phyloP scores from a whole-genome alignment of 768 basidiomycete genomes.

The Gymnopilus dilepis region DNA sequence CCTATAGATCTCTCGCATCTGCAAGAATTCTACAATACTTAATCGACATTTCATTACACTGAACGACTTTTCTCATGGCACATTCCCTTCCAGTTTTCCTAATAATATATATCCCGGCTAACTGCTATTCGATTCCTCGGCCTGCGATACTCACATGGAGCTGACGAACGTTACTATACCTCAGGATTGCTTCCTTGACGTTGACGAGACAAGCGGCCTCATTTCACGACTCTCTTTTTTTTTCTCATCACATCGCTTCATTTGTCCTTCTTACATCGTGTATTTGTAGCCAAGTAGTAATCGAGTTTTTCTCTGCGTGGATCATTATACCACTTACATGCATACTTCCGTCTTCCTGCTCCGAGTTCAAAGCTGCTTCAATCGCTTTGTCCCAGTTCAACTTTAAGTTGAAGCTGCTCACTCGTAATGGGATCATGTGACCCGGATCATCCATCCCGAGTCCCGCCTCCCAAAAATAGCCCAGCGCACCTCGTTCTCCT shows the following conservation, averaged over 20 bases:
- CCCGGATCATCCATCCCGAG: not conserved
- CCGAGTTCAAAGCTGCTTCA: no score
- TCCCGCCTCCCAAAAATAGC: not conserved
- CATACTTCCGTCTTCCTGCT: no score
- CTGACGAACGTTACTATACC: conserved; percentile 26
- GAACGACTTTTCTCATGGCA: conserved; percentile 20
- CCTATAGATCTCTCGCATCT: conserved; percentile 24
- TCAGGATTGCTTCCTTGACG: conserved; percentile 24
- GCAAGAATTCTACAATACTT: conserved; percentile 23
- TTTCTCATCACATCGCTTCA: conserved; percentile 6
- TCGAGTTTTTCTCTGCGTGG: conserved; percentile 10
- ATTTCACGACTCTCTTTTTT: conserved; percentile 25
- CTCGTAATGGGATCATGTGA: not conserved
- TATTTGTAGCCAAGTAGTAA: conserved; percentile 31
- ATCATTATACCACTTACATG: not conserved
- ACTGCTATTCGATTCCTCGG: conserved; percentile 27
- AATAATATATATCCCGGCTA: conserved; percentile 29
- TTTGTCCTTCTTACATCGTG: conserved; percentile 26
- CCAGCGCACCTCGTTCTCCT: not conserved
- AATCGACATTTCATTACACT: conserved; percentile 22
- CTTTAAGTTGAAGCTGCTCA: no score
- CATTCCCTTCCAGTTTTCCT: conserved; percentile 16
- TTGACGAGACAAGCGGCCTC: conserved; percentile 21
- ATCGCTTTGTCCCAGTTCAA: not conserved
- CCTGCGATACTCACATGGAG: conserved; percentile 8